These are phyloP conservation scores for Coniochaeta sp. DNA, from an alignment of 2,329 filamentous ascomycete genomes.

Conservation along the genomic window DNA sequence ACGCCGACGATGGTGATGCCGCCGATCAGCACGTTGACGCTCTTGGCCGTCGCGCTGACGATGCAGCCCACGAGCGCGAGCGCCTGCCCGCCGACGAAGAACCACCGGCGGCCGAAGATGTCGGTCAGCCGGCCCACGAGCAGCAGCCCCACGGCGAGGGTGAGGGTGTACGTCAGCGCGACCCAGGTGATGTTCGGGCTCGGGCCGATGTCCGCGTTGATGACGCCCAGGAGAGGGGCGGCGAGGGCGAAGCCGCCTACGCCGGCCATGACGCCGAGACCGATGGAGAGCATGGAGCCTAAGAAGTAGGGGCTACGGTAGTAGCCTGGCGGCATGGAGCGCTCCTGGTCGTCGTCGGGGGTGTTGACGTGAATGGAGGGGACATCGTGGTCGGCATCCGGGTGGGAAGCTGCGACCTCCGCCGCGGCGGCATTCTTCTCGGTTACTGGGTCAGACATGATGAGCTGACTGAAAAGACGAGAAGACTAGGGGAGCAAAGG, in stretches of 20 bases:
- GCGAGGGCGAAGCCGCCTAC: no score
- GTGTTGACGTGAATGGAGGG: no score
- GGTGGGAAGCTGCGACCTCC: no score
- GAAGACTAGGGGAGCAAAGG: no score
- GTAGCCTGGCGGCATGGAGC: no score
- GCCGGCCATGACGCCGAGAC: slow-evolving; percentile 16
- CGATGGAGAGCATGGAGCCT: slow-evolving; percentile 10
- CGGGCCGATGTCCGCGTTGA: no score
- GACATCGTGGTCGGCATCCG: no score
- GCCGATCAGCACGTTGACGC: slow-evolving; percentile 27
- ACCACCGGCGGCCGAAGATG: slow-evolving; percentile 21
- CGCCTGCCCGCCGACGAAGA: slow-evolving; percentile 19
- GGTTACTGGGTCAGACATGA: no score
- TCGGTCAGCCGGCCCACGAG: slow-evolving; percentile 20
- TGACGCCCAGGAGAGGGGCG: no score
- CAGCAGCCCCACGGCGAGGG: slow-evolving; percentile 17
- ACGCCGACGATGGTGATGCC: slow-evolving; percentile 29
- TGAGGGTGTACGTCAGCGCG: slow-evolving; percentile 20
- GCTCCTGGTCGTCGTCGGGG: no score
- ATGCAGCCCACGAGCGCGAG: slow-evolving; percentile 29
- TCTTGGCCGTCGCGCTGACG: slow-evolving; percentile 26
- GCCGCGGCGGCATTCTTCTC: no score
- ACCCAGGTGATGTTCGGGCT: slow-evolving; percentile 24
- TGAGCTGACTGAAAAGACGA: no score
- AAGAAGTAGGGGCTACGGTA: slow-evolving; percentile 8